These are phyloP conservation scores for Anisodus acutangulus DNA, from an alignment of 257 asterid species.

Conservation along the genomic window DNA sequence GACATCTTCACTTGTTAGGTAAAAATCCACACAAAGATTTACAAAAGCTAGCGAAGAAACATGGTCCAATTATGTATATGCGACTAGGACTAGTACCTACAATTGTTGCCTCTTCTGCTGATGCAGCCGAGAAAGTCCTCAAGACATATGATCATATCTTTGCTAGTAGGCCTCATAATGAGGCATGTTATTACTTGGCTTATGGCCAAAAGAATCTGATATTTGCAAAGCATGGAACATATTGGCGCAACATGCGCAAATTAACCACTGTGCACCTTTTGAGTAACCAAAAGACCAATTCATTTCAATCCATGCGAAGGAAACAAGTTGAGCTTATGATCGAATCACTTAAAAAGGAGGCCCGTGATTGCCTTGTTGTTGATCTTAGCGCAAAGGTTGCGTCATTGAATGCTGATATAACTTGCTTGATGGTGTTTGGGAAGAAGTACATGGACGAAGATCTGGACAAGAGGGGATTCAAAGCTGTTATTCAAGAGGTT, in stretches of 20 bases:
- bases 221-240: neutral
- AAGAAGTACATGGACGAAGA: conserved; percentile 8
- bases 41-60: conserved; percentile 29
- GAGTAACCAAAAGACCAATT: neutral
- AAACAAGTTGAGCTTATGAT: neutral
- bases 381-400: neutral
- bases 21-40: conserved; percentile 36
- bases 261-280: neutral
- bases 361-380: neutral
- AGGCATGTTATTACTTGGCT: conserved; percentile 17
- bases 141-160: conserved; percentile 35
- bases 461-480: neutral
- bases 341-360: neutral
- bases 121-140: conserved; percentile 33
- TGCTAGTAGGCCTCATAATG: conserved; percentile 37
- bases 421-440: neutral
- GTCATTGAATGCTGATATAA: neutral
- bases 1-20: conserved; percentile 34
- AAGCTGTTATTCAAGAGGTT: neutral
- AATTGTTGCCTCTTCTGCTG: conserved; percentile 35
- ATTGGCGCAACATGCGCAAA: conserved; percentile 14
- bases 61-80: conserved; percentile 39
- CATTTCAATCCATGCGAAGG: neutral
- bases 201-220: conserved; percentile 31
- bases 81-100: conserved; percentile 36